Conservation (phyloP, 805 yeast species). For the Ogataea pilisensis region DNA sequence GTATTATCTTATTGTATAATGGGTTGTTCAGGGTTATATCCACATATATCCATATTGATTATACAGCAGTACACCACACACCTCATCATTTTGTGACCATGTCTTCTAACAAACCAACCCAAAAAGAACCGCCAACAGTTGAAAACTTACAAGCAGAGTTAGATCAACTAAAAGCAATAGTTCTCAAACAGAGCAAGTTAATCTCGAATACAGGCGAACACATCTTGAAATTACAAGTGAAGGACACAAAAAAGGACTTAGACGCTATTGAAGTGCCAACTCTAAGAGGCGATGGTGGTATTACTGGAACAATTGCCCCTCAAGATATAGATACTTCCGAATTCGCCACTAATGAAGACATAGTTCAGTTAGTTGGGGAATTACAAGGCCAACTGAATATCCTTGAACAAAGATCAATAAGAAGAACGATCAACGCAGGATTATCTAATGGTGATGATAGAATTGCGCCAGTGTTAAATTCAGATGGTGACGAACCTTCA, state of each 20-base stretch:
- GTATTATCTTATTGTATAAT: too few relatives aligned
- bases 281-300: conserved; percentile 16
- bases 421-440: conserved; percentile 64
- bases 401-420: conserved; percentile 70
- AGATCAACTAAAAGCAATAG: conserved; percentile 45
- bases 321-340: conserved; percentile 43
- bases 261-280: conserved; percentile 21
- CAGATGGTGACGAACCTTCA: conserved; percentile 71
- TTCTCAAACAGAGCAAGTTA: conserved; percentile 60
- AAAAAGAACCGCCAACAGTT: conserved; percentile 46
- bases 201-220: conserved; percentile 79
- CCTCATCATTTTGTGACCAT: too few relatives aligned
- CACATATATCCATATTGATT: too few relatives aligned
- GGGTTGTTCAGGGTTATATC: too few relatives aligned
- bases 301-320: conserved; percentile 1
- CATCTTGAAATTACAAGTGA: conserved; percentile 64
- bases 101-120: conserved; percentile 47
- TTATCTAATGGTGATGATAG: conserved; percentile 37
- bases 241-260: conserved; percentile 37
- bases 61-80: too few relatives aligned
- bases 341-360: conserved; percentile 75
- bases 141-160: conserved; percentile 42
- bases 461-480: conserved; percentile 68
- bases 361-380: conserved; percentile 84
- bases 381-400: conserved; percentile 81